These are phyloP conservation scores for Acer campestre DNA, from an alignment of 345 rosid genomes.

Conservation along the genomic window DNA sequence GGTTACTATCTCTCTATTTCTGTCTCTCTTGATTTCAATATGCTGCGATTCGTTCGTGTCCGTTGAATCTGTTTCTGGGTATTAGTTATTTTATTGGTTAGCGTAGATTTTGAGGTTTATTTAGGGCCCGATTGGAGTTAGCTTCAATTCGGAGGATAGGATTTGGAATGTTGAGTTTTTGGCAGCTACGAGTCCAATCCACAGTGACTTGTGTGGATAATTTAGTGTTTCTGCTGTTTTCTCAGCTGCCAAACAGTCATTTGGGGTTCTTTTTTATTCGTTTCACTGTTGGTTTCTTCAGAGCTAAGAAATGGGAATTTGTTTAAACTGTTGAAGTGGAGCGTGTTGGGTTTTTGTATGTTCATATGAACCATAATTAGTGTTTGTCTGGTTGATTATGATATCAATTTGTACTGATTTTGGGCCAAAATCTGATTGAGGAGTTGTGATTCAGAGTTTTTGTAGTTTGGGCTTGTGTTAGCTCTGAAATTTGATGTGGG, in stretches of 20 bases:
- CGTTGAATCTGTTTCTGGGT: neutral
- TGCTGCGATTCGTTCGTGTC: neutral
- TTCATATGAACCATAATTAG: neutral
- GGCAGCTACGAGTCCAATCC: neutral
- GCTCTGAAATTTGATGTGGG: neutral
- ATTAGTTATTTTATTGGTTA: too few species aligned
- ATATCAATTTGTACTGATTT: neutral
- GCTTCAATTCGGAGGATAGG: neutral
- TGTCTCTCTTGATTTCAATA: neutral
- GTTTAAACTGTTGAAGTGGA: neutral
- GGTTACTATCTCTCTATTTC: neutral
- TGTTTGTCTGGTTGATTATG: constrained; percentile 1
- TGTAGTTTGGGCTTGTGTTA: neutral
- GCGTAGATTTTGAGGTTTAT: neutral
- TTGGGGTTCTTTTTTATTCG: neutral
- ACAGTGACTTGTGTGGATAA: neutral
- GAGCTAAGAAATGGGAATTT: neutral
- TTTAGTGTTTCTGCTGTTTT: neutral
- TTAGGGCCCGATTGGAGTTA: neutral
- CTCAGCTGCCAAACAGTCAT: neutral
- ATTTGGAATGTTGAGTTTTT: neutral
- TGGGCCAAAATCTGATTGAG: neutral
- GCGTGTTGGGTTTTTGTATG: neutral
- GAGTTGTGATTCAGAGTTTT: neutral
- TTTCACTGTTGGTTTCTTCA: neutral